These are phyloP conservation scores for Pseudogymnoascus sp. DNA, from an alignment of 2,329 filamentous ascomycete genomes.

Conservation along the genomic window DNA sequence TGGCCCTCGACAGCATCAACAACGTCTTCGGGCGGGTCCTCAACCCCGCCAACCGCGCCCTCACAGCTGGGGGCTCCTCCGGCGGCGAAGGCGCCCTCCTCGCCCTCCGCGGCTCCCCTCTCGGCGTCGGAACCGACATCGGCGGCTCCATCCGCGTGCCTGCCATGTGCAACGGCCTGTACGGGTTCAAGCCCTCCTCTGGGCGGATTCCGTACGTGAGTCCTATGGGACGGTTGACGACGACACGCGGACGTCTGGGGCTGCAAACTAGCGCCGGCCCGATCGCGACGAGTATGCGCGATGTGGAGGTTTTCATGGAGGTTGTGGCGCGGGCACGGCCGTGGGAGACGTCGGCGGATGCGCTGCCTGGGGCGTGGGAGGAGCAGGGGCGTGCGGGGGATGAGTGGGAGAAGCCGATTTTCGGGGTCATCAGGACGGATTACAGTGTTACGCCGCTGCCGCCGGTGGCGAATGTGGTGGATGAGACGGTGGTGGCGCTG, in stretches of 20 bases:
- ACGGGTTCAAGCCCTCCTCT: conserved; percentile 41
- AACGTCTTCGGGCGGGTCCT: conserved; percentile 53
- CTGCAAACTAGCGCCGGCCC: conserved; percentile 41
- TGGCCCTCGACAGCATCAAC: conserved; percentile 49
- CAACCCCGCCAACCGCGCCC: conserved; percentile 50
- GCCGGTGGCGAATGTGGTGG: conserved; percentile 37
- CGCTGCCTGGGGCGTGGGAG: conserved; percentile 35
- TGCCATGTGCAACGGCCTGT: conserved; percentile 43
- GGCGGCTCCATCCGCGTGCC: conserved; percentile 37
- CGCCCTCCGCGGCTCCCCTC: conserved; percentile 40
- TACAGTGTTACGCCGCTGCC: conserved; percentile 43
- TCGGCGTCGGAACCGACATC: conserved; percentile 58
- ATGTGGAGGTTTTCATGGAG: conserved; percentile 40
- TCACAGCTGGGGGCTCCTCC: conserved; percentile 54
- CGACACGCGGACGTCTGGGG: conserved; percentile 42
- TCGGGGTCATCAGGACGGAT: conserved; percentile 43
- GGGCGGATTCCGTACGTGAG: conserved; percentile 35
- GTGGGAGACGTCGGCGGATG: conserved; percentile 38
- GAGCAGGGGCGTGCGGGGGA: conserved; percentile 21
- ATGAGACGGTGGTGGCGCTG: conserved; percentile 35
- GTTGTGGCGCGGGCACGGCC: conserved; percentile 43
- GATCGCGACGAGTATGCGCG: conserved; percentile 38
- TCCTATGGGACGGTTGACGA: conserved; percentile 39
- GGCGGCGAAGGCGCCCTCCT: conserved; percentile 56
- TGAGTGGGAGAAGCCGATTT: conserved; percentile 24